Evolutionary conservation across 257 asterid species (phyloP), one percentile per base, ranked within the genome.

Genomic region (Verbena officinalis): DNA sequence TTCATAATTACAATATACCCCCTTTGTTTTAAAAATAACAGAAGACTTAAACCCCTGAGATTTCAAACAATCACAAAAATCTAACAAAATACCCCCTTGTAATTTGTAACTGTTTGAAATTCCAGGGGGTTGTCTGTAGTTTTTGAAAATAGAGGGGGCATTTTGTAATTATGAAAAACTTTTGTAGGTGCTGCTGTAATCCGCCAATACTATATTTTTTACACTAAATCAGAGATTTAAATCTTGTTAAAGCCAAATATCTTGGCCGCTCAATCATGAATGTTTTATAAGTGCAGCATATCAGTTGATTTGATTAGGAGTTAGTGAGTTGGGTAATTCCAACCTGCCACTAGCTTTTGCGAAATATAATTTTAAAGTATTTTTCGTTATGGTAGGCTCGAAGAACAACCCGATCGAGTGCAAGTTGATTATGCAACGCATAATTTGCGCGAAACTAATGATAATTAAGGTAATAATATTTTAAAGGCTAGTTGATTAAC

Each of bases 301-400:
- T 53, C 21, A 53, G 27, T 50, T 14, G 22, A 68, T 12, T 13
- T 12, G 5, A 0, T 59, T 34, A 20, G 42, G 52, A 50, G 61
- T 42, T 46, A 70, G 83, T 76, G 87, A 83, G 84, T 80, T 80
- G 83, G 89, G 93, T 75, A 76, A 55, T 73, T 63, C 71, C 77
- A 74, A 73, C 79, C 81, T 74, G 57, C 80, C 81, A 75, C 81
- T 73, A 69, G 33, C 33, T 27, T 27, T n/a, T n/a, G n/a, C n/a
- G n/a, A n/a, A 27, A 7, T 9, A n/a, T 30, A 19, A 40, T 30
- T 60, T n/a, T 15, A 44, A n/a, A 16, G 49, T 40, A 24, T 67
- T 40, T n/a, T 30, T 61, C 15, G 14, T 68, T 51, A 64, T 74
- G 81, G 80, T 69, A 73, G 90, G 88, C 70, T 81, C 55, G 71